Base-by-base conservation (phyloP, 2,329 filamentous ascomycete species). In the Fusarium napiforme region DNA sequence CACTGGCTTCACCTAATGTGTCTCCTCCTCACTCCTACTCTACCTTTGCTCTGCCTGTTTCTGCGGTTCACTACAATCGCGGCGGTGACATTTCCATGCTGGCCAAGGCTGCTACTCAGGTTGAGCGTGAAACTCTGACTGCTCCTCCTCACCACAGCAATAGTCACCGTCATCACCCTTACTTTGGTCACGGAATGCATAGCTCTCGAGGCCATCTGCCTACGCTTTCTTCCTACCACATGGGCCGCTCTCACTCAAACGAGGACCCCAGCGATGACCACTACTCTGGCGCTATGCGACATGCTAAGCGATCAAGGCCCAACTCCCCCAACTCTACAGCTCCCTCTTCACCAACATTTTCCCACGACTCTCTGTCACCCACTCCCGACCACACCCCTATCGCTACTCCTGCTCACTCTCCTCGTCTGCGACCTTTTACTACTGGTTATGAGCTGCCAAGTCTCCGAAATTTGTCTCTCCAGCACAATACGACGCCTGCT, bases 371-470 rank as follows among this genome's bases (percentile, higher is more conserved):
- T 16, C 89, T 96, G 52, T 98, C 96, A 15, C 96, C 96, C 9
- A 99, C 96, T 4, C 96, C 96, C 16, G 96, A 98, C 79, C 95
- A 98, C 85, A 98, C 96, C n/a, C 96, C 96, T n/a, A 91, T 98
- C 63, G 96, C 95, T 34, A 99, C 96, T 9, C 96, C 96, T 9
- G 96, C 95, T 47, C 96, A 98, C 83, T 98, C 95, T 23, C 96
- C 96, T 58, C 93, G 96, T 47, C 87, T 99, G 75, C 90, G 95
- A 69, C 94, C 96, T 7, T 92, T 93, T 79, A 89, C 93, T 74
- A 89, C 93, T 74, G 88, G 96, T 61, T 84, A 86, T 77, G 95
- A 98, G 82, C 87, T 98, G 61, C 96, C 96, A 37, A 94, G 93
- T 47, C 91, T 99, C 77, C 92, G 96, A 65, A 88, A 88, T 75